Base-by-base conservation (phyloP, 371 early-diverging fungal genomes). In the Mortierella sp. region DNA sequence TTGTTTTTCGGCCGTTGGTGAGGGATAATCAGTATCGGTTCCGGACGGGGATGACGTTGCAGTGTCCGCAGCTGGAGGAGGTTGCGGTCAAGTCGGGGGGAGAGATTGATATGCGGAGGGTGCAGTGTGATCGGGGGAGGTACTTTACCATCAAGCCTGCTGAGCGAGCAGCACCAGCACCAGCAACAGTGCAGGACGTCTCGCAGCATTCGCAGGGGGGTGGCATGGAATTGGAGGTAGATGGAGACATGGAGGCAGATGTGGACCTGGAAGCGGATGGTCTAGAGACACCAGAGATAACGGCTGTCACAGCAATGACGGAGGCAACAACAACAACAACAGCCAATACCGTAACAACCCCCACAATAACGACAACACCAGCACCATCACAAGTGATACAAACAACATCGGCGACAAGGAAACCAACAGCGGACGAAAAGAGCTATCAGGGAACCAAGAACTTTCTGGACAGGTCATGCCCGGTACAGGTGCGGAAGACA, bases 41-140 rank as follows among this genome's bases (percentile, higher is more conserved):
- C 72, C 65, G 75, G 58, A 58, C 76, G 29, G 81, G 81, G 4
- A 27, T 84, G 11, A 76, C 85, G 1, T 29, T 84, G 44, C 85
- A 84, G 44, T 78, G 49, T 55, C 85, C 85, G 2, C 85, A 84
- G 60, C 55, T 84, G 43, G 85, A 84, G 60, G 85, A 84, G 43
- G 16, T 78, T 11, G 76, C 75, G 2, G 68, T 84, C 43, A 76
- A 46, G 35, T 46, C 58, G 4, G 60, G 55, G 16, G 24, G 12
- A n/a, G 43, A 48, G 11, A 63, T 83, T 43, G 21, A 43, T 10
- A 38, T 38, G 1, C 27, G 71, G 18, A 71, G 76, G 21, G 70
- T 83, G 21, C 75, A 68, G 32, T 70, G 76, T 14, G 24, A 60
- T 11, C 60, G 56, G 2, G 75, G 73, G 6, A 68, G 80, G 43